Evolutionary conservation across 768 basidiomycete genomes (phyloP), one percentile per base, ranked within the genome.

Genomic region (Flagelloscypha sp.): DNA sequence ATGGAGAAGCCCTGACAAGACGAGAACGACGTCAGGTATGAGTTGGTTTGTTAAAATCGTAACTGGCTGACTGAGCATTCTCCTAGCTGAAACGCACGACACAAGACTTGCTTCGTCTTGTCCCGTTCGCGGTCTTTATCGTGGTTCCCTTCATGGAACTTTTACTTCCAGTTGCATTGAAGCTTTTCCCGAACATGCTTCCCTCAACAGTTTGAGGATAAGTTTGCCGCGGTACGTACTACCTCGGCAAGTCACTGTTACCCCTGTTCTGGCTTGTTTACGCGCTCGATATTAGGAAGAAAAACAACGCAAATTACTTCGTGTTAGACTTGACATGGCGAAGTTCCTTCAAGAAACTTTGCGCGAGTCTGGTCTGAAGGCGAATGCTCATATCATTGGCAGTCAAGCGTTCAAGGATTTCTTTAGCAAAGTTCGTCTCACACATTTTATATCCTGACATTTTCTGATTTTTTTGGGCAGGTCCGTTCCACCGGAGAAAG

Each of bases 81-180:
- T 45, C 23, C 41, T 24, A 98, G 92, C 64, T 98, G 48, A 84
- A 72, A 59, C 79, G 94, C 29, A 99, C 95, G 1, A 98, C 93
- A 0, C 80, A 82, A 58, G 95, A 99, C 59, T 54, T 98, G 20
- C 61, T 99, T 35, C 79, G 95, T 20, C 78, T 99, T 10, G 79
- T 98, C 16, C 95, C 95, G 1, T 99, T 99, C 59, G 77, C 86
- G 6, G 89, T 89, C 33, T 97, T 99, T 63, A 54, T 98, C 44
- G 68, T 95, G 48, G 88, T 99, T 3, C 95, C 95, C 1, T 98
- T 98, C 70, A 98, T 98, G 94, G 95, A 98, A 55, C 56, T 99
- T 12, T 70, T 99, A 4, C 75, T 99, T 3, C 95, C 95, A 2
- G 88, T 99, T 25, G 93, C 92, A 0, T 71, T 99, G 46, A 95